Percentiles rank a stretch among this genome's conserved stretches.
phyloP scores from a whole-genome alignment of 768 basidiomycete genomes.

The Boletus bicolor region DNA sequence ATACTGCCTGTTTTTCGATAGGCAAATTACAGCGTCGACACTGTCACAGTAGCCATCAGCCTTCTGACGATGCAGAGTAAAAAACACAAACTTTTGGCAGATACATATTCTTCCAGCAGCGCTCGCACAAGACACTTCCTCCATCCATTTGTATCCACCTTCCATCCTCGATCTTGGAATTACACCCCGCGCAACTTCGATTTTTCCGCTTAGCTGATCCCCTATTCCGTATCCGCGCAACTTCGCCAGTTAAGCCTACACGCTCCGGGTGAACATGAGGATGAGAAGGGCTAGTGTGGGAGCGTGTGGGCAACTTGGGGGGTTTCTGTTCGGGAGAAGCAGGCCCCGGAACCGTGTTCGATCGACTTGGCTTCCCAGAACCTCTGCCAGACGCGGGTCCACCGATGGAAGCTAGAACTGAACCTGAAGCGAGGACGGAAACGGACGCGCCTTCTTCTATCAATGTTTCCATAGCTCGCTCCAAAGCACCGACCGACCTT shows the following conservation, averaged over 20 bases:
- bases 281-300: slow-evolving; percentile 48
- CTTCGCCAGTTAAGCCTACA: slow-evolving; percentile 24
- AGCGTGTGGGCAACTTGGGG: slow-evolving; percentile 54
- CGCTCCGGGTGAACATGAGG: slow-evolving; percentile 33
- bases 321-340: slow-evolving; percentile 43
- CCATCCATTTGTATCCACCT: slow-evolving; percentile 78
- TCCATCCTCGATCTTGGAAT: slow-evolving; percentile 68
- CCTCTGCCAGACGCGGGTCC: slow-evolving; percentile 16
- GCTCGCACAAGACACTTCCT: slow-evolving; percentile 79
- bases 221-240: slow-evolving; percentile 32
- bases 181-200: slow-evolving; percentile 66
- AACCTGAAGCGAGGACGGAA: slow-evolving; percentile 34
- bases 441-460: slow-evolving; percentile 42
- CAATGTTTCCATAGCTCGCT: slow-evolving; percentile 50
- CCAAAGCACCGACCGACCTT: slow-evolving; percentile 39
- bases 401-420: slow-evolving; percentile 31
- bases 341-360: slow-evolving; percentile 51
- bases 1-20: slow-evolving; percentile 90
- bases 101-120: slow-evolving; percentile 96
- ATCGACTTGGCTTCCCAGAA: slow-evolving; percentile 37
- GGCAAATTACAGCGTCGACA: slow-evolving; percentile 84
- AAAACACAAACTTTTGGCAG: slow-evolving; percentile 69
- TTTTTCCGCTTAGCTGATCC: slow-evolving; percentile 32
- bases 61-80: not conserved
- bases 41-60: slow-evolving; percentile 35